Evolutionary conservation across 1,284 basidiomycete genomes (phyloP), one percentile per base, ranked within the genome.

Genomic region (Sporisorium iseilematis-ciliati): DNA sequence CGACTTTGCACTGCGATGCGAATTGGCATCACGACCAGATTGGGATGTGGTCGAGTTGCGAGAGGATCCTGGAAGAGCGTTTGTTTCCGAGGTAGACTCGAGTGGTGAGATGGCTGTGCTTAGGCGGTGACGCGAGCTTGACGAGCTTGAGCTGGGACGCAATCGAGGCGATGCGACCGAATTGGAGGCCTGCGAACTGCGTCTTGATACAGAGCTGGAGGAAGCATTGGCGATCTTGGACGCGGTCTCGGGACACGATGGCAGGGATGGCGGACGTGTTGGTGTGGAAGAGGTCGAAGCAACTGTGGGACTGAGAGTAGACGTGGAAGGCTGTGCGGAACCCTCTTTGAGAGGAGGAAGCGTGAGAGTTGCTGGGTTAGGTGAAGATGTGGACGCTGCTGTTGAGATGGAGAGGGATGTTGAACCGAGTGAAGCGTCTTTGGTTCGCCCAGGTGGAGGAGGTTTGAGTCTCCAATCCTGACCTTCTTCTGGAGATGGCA

Each of bases 401-500:
- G 51, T 7, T 5, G 57, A 35, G 8, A 29, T 14, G 16, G 35
- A 33, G 45, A 59, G 50, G 11, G 60, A n/a, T 5, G 48, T 49
- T 7, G 53, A n/a, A 20, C 35, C 35, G 16, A 38, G 35, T 14
- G 35, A 38, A 16, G 45, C 26, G 29, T 48, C 11, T 20, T 45
- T 64, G 21, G 14, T 55, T n/a, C 72, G 72, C 11, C 66, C 72
- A n/a, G 72, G 51, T 25, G 77, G 77, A 31, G 77, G 68, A 18
- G 73, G 63, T 45, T 72, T 76, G 48, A 78, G 65, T n/a, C 70
- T 58, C 77, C 77, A 78, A 53, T 78, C 77, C 46, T 75, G 69
- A 11, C 76, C 76, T 43, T 78, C 76, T 29, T 78, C 77, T 3
- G 77, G 77, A 3, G 74, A 69, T 18, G 77, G 77, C 4, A 78